Evolutionary conservation across 805 yeast genomes (phyloP).

Genomic region (Spencermartinsiella europaea): DNA sequence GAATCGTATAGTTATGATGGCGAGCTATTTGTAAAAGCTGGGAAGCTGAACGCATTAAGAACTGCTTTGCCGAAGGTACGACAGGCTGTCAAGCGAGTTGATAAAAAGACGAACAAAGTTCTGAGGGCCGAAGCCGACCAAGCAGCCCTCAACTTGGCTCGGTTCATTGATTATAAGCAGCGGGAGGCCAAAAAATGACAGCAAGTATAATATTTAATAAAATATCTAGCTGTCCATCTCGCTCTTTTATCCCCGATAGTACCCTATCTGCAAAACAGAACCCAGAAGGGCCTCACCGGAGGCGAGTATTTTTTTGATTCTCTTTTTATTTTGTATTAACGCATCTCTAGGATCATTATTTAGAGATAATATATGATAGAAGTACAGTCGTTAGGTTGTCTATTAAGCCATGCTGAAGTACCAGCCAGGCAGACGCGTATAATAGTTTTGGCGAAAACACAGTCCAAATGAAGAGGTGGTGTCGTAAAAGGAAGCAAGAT

Average conservation of each 20-base stretch:
- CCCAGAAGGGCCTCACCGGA: too few species aligned
- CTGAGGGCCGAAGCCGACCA: conserved; percentile 64
- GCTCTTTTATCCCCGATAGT: too few species aligned
- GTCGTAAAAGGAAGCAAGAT: conserved; percentile 70
- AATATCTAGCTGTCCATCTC: too few species aligned
- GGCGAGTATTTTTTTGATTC: too few species aligned
- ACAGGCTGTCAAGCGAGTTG: conserved; percentile 55
- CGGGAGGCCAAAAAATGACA: conserved; percentile 33
- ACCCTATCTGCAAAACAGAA: too few species aligned
- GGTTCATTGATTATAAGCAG: conserved; percentile 74
- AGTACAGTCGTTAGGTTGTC: conserved; percentile 14
- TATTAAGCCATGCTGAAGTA: conserved; percentile 26
- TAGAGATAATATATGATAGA: background rate
- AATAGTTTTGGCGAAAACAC: conserved; percentile 92
- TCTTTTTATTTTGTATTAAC: background rate
- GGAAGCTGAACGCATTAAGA: conserved; percentile 41
- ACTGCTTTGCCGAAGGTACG: conserved; percentile 45
- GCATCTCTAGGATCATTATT: background rate
- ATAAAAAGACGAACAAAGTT: conserved; percentile 52
- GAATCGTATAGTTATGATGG: conserved; percentile 58
- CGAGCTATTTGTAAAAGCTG: conserved; percentile 56
- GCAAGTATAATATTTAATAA: background rate
- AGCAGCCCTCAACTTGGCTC: conserved; percentile 55
- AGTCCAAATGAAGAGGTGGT: conserved; percentile 94
- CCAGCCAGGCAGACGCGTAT: conserved; percentile 70